phyloP scores from a whole-genome alignment of 2,329 filamentous ascomycete genomes.

The Exophiala xenobiotica region DNA sequence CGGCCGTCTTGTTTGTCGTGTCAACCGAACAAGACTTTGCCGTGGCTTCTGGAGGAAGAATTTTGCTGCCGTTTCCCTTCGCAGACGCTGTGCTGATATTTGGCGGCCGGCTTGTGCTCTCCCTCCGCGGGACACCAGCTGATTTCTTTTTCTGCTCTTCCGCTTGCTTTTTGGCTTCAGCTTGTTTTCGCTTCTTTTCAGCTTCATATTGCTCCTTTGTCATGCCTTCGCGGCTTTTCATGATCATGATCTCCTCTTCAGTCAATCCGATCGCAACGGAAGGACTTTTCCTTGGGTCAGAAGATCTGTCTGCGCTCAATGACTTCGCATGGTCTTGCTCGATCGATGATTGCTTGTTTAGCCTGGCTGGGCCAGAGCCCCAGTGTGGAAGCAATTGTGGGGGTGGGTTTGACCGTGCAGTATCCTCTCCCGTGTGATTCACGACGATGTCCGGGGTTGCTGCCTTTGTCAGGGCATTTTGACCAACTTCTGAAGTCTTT shows the following conservation, averaged over 20 bases:
- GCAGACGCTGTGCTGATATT: conserved; percentile 2
- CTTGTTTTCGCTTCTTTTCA: conserved; percentile 23
- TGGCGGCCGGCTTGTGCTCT: no score
- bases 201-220: conserved; percentile 24
- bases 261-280: conserved; percentile 19
- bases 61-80: conserved; percentile 1
- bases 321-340: background rate
- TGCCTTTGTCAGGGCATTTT: no score
- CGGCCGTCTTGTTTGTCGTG: background rate
- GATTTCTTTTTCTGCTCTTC: conserved; percentile 7
- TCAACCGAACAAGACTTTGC: background rate
- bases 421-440: background rate
- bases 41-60: no score
- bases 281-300: conserved; percentile 13
- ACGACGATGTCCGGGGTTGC: background rate
- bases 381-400: conserved; percentile 15
- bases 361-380: conserved; percentile 4
- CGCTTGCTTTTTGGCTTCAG: conserved; percentile 16
- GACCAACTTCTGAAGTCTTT: no score
- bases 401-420: background rate
- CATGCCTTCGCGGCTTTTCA: conserved; percentile 22
- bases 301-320: background rate
- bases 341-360: background rate
- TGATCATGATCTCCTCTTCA: conserved; percentile 22
- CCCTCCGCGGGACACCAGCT: conserved; percentile 6